Conservation (phyloP, 2,329 filamentous ascomycete species). For the Dactylellina sp. region DNA sequence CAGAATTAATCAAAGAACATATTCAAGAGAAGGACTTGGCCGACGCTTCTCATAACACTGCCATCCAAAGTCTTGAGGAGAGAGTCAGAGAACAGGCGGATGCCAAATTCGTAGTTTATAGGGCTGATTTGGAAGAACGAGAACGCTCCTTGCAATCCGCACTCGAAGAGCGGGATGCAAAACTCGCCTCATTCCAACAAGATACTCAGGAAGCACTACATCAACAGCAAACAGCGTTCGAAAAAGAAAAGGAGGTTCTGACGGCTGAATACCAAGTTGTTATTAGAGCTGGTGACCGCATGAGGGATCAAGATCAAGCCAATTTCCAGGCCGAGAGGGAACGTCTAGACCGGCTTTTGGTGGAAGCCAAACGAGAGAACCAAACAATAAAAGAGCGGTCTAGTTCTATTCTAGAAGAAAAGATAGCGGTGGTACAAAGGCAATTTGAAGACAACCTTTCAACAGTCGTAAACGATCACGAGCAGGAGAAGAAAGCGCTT, state of each 20-base stretch:
- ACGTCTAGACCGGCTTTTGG: conserved; percentile 22
- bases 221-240: conserved; percentile 16
- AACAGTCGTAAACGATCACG: not conserved
- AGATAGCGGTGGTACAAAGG: conserved; percentile 12
- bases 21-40: conserved; percentile 29
- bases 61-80: conserved; percentile 22
- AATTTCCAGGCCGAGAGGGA: conserved; percentile 36
- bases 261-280: conserved; percentile 50
- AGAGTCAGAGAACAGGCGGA: conserved; percentile 19
- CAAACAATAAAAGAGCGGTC: conserved; percentile 20
- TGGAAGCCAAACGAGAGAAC: conserved; percentile 21
- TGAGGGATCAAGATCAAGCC: conserved; percentile 39
- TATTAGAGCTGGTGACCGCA: conserved; percentile 39
- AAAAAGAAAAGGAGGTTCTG: conserved; percentile 48
- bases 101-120: conserved; percentile 13
- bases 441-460: conserved; percentile 18
- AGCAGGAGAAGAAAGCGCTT: conserved; percentile 33
- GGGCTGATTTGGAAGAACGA: conserved; percentile 23
- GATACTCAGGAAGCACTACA: conserved; percentile 14
- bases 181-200: conserved; percentile 22
- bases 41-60: not conserved
- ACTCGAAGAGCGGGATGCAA: conserved; percentile 21
- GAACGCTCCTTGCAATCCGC: conserved; percentile 17
- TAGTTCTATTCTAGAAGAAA: conserved; percentile 9
- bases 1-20: conserved; percentile 35